Base-by-base conservation (phyloP, 768 basidiomycete species). In the Trametes coccinea region DNA sequence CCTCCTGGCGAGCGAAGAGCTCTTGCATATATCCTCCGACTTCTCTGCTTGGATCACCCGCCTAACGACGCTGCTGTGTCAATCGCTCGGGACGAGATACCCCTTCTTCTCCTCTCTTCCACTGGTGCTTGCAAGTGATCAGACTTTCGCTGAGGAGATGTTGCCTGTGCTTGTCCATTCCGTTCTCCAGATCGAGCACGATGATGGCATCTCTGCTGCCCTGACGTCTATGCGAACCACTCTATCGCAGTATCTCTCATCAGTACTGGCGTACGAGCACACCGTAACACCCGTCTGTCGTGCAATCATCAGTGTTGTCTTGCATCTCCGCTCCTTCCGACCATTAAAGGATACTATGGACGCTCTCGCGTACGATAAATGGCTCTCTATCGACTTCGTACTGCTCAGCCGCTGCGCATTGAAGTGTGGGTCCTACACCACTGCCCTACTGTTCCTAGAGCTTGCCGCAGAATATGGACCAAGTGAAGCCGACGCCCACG, bases 401-500 rank as follows among this genome's bases (percentile, higher is more conserved):
- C 75, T 93, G 5, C 80, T 98, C 27, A 87, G 89, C 9, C 77
- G 77, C 62, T 88, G 84, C 39, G 91, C 95, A 3, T 84, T 92
- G 56, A 71, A 76, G 39, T 94, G 88, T 60, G 91, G 90, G 0
- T 86, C 92, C 7, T 97, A 92, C 71, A 93, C 93, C 4, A 95
- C 95, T 0, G 90, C 93, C 0, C 78, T 98, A 27, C 79, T 98
- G 30, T 96, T 95, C 71, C 77, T 97, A 37, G 96, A 98, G 69
- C 79, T 96, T 11, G 88, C 86, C 0, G 76, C 77, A 27, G 88
- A 93, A 59, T 76, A 82, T 61, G 50, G 68, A 2, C 62, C 69
- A 17, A 73, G 34, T 37, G 34, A 37, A 37, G 34, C 74, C 6
- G 69, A 69, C n/a, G 60, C 67, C n/a, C 71, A 73, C n/a, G 62